Base-by-base conservation (phyloP, 257 asterid genomes). In the Scutellaria minor region DNA sequence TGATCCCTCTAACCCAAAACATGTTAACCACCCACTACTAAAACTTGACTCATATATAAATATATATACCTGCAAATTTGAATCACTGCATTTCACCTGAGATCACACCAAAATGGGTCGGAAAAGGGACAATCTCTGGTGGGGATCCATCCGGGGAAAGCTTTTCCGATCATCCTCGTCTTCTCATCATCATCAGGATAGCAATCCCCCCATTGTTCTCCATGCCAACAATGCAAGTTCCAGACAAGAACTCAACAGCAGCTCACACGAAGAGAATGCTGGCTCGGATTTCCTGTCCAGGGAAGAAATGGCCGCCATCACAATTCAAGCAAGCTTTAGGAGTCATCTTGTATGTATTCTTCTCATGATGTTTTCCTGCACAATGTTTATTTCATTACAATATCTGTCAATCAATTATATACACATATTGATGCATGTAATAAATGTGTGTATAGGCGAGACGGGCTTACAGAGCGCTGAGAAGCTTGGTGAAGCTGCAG, bases 401-500 rank as follows among this genome's bases (percentile, higher is more conserved):
- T 63, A 18, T 13, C 40, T 71, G n/a, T 37, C 15, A 48, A 3
- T 18, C 15, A 60, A 51, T 62, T 18, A 47, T 18, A 18, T n/a
- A 40, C 39, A 15, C 15, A 7, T 64, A 45, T 15, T 74, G 61
- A 61, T 63, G 20, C 45, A 31, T 65, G n/a, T 9, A 11, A 31
- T 46, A 20, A 6, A n/a, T 39, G 20, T 64, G 63, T 41, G 20
- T 53, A 27, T 24, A 91, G 97, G 96, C 93, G 5, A 86, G 89
- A 75, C 72, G 88, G 66, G 96, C 96, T 14, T 83, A 72, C 46
- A 78, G 83, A 47, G 91, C 95, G 12, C 73, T 89, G 65, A 82
- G 80, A 68, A 84, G 96, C 87, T 82, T 91, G 52, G 91, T 89
- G 75, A 89, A 76, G 89, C 85, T 86, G 72, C 96, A 91, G 72